Evolutionary conservation across 306 rosid genomes (phyloP), one percentile per base, ranked within the genome.

Genomic region (Vigna nakashimae): DNA sequence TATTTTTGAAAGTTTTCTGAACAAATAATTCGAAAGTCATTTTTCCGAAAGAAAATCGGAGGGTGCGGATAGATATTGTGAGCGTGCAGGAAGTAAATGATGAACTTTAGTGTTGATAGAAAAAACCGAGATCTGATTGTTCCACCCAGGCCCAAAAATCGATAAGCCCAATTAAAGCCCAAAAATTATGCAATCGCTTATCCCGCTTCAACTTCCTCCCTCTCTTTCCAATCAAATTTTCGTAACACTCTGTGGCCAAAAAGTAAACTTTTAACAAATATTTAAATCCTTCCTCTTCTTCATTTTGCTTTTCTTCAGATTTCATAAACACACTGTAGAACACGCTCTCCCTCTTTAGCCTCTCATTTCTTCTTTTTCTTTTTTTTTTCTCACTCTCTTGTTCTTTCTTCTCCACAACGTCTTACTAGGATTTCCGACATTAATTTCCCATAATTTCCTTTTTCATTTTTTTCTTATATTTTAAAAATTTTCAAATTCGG

Each of bases 361-460:
- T 28, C 7, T 40, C 3, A 22, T 50, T 38, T 48, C 40, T 4
- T 16, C 16, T 17, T 2, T 11, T 5, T 34, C 0, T 1, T 12
- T 5, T 34, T 0, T 0, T 12, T 5, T 8, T 38, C 65, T 53
- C 2, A 3, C 65, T 34, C 59, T 50, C 43, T 1, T 3, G 1
- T 71, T 64, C 74, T 73, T 56, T 68, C 2, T 64, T 77, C 68
- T 18, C 3, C 12, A 1, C 43, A 56, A 38, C 14, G 6, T 46
- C 10, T 65, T 42, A 43, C 22, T 72, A 71, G 79, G 83, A 73
- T 79, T 79, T 79, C 60, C 50, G 17, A 71, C 28, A 74, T 43
- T 80, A 9, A 9, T 28, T 79, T 72, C 18, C 4, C 4, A 4
- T 49, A 30, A 4, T 0, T 3, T 34, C 0, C 6, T 1, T 36